Base-by-base conservation (phyloP, 2,329 filamentous ascomycete genomes). In the Raffaelea arxii region DNA sequence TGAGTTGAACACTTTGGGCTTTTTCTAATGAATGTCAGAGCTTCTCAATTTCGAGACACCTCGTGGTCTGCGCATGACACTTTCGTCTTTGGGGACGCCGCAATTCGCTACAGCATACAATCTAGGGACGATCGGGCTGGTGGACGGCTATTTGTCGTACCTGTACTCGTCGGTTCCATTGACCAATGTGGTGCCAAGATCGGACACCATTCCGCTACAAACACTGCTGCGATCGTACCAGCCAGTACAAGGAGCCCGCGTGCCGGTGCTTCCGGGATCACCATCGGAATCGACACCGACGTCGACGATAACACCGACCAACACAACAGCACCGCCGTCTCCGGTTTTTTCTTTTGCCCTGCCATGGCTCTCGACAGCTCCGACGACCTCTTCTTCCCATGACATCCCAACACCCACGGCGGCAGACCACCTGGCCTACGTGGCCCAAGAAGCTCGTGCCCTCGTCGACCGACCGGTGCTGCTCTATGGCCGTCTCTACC, bases 101-200 rank as follows among this genome's bases (percentile, higher is more conserved):
- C 88, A 95, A 63, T 96, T 97, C 58, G 91, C 90, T 22, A 94
- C 90, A 16, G 91, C 89, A 32, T 98, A 98, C 65, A 85, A 87
- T 37, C 78, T 98, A 39, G 88, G 89, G 50, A 94, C 84, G 37
- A 77, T 94, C 16, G 92, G 91, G 49, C 75, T 94, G 30, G 90
- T 98, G 44, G 91, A 97, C 67, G 92, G 92, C 62, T 95, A 89
- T n/a, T 78, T 98, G 48, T 94, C 90, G 14, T 98, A 97, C 66
- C 78, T 98, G 46, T 97, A 94, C 70, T 94, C 89, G 42, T 94
- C 88, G 3, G 74, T 92, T 9, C 82, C 88, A 12, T 75, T 97
- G 47, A 68, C 72, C 35, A 72, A 82, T 44, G 53, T 88, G 72
- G 64, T 72, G 11, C 78, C 75, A 11, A 77, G 80, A 64, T 94